Base-by-base conservation (phyloP, 139 green algal genomes). In the Volvox africanus region DNA sequence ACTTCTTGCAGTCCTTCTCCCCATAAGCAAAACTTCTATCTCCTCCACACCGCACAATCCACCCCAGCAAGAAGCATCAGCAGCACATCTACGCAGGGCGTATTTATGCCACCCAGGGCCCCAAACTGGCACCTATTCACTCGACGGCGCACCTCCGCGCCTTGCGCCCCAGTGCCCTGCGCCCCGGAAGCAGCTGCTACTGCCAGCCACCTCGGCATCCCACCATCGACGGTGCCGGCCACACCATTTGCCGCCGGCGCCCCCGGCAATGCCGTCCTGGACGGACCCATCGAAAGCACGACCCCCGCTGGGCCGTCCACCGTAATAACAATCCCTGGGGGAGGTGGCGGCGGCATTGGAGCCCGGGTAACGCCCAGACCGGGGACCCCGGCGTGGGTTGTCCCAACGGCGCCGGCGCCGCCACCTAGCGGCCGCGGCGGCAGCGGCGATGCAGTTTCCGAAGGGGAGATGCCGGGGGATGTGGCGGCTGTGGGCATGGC, bases 181-280 rank as follows among this genome's bases (percentile, higher is more conserved):
- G 50, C 89, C 67, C 82, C 91, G 61, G 91, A 84, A 65, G 84
- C 88, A 65, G 84, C 88, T 87, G 89, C 78, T 32, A 71, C 85
- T 36, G 85, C 85, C 28, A 89, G 37, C 85, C 85, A 89, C 28
- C 85, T 36, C 0, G 85, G 85, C 85, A 89, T 71, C 28, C 69
- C 85, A 28, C 69, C 85, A 22, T 89, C 85, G 0, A 75, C 65
- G 65, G 65, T 12, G 68, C 50, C 26, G 26, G 21, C 55, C 35
- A 21, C 35, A 26, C 80, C 32, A 26, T 85, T 85, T 22, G 65
- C 33, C 24, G n/a, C 11, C 80, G 85, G 67, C 44, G 37, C 67
- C 17, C 32, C 55, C 37, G 28, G 88, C 73, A 17, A 62, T 28
- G 44, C 44, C 44, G 44, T 55, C 44, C 44, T 55, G 5, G 44